phyloP scores from a whole-genome alignment of 1,139 yeast species.

The Lodderomyces oxycetoniae region DNA sequence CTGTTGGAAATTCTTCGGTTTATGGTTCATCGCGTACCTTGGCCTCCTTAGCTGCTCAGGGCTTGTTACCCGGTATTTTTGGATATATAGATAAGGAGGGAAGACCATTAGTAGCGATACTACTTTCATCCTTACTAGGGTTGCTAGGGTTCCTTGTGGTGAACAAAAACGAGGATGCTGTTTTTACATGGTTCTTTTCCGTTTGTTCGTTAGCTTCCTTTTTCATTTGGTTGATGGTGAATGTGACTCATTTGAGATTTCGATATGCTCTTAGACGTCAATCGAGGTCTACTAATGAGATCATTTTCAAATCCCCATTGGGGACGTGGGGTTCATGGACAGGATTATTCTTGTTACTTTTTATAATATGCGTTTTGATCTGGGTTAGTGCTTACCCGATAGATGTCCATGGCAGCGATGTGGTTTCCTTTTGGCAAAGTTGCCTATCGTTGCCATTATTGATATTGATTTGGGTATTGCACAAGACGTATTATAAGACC shows the following conservation, averaged over 20 bases:
- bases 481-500: constrained; percentile 24
- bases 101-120: constrained; percentile 51
- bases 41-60: constrained; percentile 50
- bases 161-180: constrained; percentile 39
- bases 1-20: constrained; percentile 54
- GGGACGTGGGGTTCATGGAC: constrained; percentile 46
- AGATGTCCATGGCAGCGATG: constrained; percentile 31
- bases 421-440: constrained; percentile 38
- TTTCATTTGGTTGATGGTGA: constrained; percentile 48
- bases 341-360: constrained; percentile 37
- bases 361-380: constrained; percentile 44
- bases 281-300: constrained; percentile 40
- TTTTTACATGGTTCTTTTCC: constrained; percentile 65
- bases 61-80: constrained; percentile 39
- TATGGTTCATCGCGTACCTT: constrained; percentile 53
- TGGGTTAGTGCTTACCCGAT: constrained; percentile 46
- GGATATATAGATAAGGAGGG: constrained; percentile 56
- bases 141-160: constrained; percentile 59
- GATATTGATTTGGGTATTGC: constrained; percentile 29
- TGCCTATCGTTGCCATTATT: constrained; percentile 49
- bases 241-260: constrained; percentile 37
- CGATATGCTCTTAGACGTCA: constrained; percentile 33
- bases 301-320: constrained; percentile 44
- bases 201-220: constrained; percentile 59
- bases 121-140: constrained; percentile 51